phyloP scores from a whole-genome alignment of 768 basidiomycete genomes.

The Calocybe gangraenosa region DNA sequence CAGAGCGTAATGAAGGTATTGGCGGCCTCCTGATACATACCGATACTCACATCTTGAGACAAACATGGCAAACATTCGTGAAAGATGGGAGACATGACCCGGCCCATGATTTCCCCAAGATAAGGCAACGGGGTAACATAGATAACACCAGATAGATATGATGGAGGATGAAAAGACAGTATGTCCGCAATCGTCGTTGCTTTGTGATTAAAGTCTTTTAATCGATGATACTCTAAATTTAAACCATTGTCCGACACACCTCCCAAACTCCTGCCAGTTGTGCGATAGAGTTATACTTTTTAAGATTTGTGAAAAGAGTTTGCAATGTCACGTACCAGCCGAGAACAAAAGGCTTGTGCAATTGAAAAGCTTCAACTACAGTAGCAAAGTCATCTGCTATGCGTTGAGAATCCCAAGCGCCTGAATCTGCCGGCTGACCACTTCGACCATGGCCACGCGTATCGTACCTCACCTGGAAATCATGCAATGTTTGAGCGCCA shows the following conservation, averaged over 20 bases:
- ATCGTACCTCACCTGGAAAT: conserved; percentile 29
- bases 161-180: conserved; percentile 19
- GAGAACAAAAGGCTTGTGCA: conserved; percentile 24
- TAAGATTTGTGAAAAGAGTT: too few relatives aligned
- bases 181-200: conserved; percentile 24
- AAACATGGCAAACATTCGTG: conserved; percentile 14
- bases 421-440: conserved; percentile 24
- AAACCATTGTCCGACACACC: conserved; percentile 14
- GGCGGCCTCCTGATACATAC: conserved; percentile 20
- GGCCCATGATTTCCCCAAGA: conserved; percentile 19
- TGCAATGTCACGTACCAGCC: conserved; percentile 24
- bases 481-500: too few relatives aligned
- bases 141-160: conserved; percentile 21
- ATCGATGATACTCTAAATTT: background rate
- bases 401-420: conserved; percentile 22
- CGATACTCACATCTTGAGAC: conserved; percentile 18
- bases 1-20: conserved; percentile 17
- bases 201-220: background rate
- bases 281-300: too few relatives aligned
- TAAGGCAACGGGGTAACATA: conserved; percentile 23
- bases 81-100: conserved; percentile 9
- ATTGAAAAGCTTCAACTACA: conserved; percentile 24
- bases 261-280: conserved; percentile 18
- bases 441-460: conserved; percentile 30
- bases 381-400: conserved; percentile 30